Evolutionary conservation across 306 rosid genomes (phyloP), one percentile per base, ranked within the genome.

Genomic region (Vachellia collinsii): DNA sequence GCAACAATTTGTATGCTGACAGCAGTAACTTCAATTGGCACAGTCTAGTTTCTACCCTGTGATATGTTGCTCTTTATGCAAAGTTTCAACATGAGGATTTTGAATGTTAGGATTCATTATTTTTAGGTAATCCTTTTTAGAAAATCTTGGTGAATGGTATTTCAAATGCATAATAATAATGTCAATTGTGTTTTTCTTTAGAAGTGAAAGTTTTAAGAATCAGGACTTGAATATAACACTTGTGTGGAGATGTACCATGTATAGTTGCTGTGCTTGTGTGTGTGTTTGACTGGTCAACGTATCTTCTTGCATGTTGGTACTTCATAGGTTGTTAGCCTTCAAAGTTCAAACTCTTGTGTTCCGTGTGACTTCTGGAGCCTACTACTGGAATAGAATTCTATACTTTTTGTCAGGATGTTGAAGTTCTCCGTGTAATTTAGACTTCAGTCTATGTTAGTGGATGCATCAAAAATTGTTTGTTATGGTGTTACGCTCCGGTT

Each of bases 31-130:
- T 63, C 17, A 23, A 20, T 72, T 46, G 70, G 47, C 61, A 39
- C 16, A 50, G 59, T 39, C 67, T 54, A 39, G 75, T 67, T 74
- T 64, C 70, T 43, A 8, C 29, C 29, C 12, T 66, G 77, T 50
- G 25, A 70, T 43, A 23, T 56, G 9, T 11, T 54, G 61, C 22
- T 19, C 47, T 67, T 17, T 39, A 39, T 67, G 42, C 12, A 39
- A 19, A 38, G 34, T 34, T 3, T 29, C 34, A 16, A 66, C 72
- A 39, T 39, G 48, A 39, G 7, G 8, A 16, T 7, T 14, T 37
- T 37, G 29, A 66, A 37, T 36, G 3, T 22, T 22, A 17, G 8
- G 7, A n/a, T 54, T 20, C 37, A 14, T 39, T 38, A 6, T 20
- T 66, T 38, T n/a, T n/a, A n/a, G 17, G 16, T 16, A 16, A 13